phyloP scores from a whole-genome alignment of 495 filamentous ascomycete genomes.

The Penicillium samsonianum region DNA sequence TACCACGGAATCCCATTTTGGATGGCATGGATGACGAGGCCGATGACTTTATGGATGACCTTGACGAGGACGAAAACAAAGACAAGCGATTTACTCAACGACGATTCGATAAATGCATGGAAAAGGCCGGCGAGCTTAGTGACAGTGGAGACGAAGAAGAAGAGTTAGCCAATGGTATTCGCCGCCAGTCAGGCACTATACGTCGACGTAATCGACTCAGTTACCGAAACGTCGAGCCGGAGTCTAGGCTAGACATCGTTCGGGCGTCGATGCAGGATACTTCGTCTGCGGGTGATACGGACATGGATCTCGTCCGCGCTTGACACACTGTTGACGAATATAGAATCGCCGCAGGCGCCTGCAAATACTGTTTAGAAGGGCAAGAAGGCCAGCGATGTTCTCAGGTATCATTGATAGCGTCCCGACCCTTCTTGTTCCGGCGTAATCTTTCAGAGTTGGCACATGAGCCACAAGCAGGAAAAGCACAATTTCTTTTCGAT shows the following conservation, averaged over 20 bases:
- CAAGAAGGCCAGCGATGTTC: too few species aligned
- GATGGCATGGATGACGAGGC: slow-evolving; percentile 79
- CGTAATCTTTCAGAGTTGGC: too few species aligned
- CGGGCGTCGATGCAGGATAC: slow-evolving; percentile 53
- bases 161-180: slow-evolving; percentile 70
- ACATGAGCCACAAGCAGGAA: too few species aligned
- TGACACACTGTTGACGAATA: too few species aligned
- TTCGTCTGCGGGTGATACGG: slow-evolving; percentile 53
- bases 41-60: slow-evolving; percentile 83
- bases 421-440: too few species aligned
- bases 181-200: slow-evolving; percentile 58
- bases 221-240: slow-evolving; percentile 65
- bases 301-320: slow-evolving; percentile 41
- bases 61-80: slow-evolving; percentile 87
- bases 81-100: slow-evolving; percentile 82
- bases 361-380: too few species aligned
- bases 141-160: slow-evolving; percentile 90
- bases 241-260: slow-evolving; percentile 66
- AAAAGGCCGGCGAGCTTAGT: slow-evolving; percentile 71
- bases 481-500: too few species aligned
- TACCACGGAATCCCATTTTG: too few species aligned
- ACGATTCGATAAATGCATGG: slow-evolving; percentile 75
- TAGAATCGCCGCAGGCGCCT: too few species aligned
- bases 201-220: slow-evolving; percentile 69
- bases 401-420: too few species aligned